Evolutionary conservation across 768 basidiomycete species (phyloP).

Genomic region (Psilocybe azurescens): DNA sequence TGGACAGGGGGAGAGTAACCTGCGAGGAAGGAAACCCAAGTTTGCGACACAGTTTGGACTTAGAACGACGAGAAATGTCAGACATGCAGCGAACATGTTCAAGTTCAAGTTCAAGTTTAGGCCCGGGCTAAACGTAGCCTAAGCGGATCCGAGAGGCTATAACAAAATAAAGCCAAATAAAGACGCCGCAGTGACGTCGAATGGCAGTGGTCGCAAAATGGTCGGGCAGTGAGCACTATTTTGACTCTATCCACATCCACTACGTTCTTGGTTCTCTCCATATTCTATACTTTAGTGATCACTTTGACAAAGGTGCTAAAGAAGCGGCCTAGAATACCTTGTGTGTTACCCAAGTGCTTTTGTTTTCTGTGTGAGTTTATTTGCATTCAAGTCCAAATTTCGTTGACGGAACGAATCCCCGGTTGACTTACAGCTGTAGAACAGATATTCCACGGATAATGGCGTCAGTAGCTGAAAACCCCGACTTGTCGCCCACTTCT

Average conservation of each 20-base stretch:
- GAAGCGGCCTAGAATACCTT: background rate
- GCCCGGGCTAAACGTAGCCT: background rate
- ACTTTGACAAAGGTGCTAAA: background rate
- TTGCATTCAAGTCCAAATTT: background rate
- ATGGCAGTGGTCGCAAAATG: background rate
- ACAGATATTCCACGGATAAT: slow-evolving; percentile 26
- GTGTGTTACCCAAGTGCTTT: background rate
- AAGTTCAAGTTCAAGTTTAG: background rate
- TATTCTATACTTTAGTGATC: background rate
- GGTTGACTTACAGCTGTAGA: slow-evolving; percentile 4
- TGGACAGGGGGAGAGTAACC: slow-evolving; percentile 1
- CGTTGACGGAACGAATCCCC: background rate
- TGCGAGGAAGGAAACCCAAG: slow-evolving; percentile 1
- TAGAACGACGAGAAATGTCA: slow-evolving; percentile 21
- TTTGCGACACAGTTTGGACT: slow-evolving; percentile 17
- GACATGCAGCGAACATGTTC: background rate
- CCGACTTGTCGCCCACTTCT: slow-evolving; percentile 49
- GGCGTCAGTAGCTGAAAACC: slow-evolving; percentile 34
- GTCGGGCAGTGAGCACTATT: background rate
- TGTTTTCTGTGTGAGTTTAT: background rate
- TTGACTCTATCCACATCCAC: background rate
- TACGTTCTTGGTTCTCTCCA: background rate
- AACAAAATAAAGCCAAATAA: slow-evolving; percentile 10
- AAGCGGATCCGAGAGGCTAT: slow-evolving; percentile 7
- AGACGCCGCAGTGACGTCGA: slow-evolving; percentile 7